Evolutionary conservation across 306 rosid genomes (phyloP).

Genomic region (Quillaja saponaria): DNA sequence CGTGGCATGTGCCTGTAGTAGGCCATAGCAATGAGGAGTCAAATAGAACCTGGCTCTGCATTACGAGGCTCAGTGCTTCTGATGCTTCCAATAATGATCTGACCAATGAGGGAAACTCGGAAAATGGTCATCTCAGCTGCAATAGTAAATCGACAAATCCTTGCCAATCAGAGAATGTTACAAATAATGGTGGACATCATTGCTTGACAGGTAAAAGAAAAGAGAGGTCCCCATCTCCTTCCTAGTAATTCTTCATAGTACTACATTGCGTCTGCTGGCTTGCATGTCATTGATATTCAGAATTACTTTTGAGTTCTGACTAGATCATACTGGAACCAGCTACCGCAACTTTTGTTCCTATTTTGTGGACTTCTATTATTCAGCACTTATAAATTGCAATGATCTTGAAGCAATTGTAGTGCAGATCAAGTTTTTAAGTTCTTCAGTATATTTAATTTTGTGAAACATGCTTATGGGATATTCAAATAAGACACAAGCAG

Average conservation of each 20-base stretch:
- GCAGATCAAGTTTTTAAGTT: too few relatives aligned
- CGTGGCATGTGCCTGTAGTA: constrained; percentile 83
- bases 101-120: constrained; percentile 26
- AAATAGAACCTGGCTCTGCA: constrained; percentile 71
- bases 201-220: constrained; percentile 62
- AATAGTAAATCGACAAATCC: not conserved
- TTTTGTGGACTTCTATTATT: constrained; percentile 10
- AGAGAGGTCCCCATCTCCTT: constrained; percentile 60
- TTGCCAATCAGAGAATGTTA: constrained; percentile 20
- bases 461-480: too few relatives aligned
- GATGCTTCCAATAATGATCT: constrained; percentile 21
- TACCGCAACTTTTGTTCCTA: too few relatives aligned
- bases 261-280: not conserved
- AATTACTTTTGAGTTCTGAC: too few relatives aligned
- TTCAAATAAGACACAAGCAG: too few relatives aligned
- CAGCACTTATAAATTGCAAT: too few relatives aligned
- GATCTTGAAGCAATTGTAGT: not conserved
- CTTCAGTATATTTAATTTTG: too few relatives aligned
- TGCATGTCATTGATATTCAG: not conserved
- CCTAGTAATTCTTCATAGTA: constrained; percentile 18
- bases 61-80: constrained; percentile 45
- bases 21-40: constrained; percentile 40
- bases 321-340: too few relatives aligned
- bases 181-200: not conserved
- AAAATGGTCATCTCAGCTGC: constrained; percentile 24